Evolutionary conservation across 2,329 filamentous ascomycete species (phyloP), one percentile per base, ranked within the genome.

Genomic region (Calonectria henricotiae): DNA sequence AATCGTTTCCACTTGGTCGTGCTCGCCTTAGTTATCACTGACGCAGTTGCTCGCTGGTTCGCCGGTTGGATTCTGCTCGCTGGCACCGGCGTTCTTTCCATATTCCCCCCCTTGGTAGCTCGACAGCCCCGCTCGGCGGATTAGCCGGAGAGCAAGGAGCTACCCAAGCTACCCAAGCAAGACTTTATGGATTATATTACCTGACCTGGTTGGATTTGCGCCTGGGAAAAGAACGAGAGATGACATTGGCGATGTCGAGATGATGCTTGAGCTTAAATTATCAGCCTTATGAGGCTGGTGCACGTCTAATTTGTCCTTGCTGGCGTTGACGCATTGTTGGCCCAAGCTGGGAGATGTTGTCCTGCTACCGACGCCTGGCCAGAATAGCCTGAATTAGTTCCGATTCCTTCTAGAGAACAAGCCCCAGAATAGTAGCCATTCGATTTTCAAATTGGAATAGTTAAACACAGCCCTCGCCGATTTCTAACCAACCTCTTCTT

Each of bases 11-110:
- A 32, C 51, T 54, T 23, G 35, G 61, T n/a, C 11, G 23, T 62
- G 27, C 47, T 30, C 47, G 47, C 32, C 49, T 68, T 62, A 49
- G 54, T 32, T 61, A 66, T 61, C 43, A 60, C 51, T 61, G 64
- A 66, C 23, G 32, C 64, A 37, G 15, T 64, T 25, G 46, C 43
- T 66, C 49, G 64, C 49, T 66, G 44, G 55, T 62, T 47, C 43
- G 37, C 49, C 37, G 37, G 35, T 20, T 55, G 35, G 23, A 4
- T 15, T 13, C 58, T 49, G 20, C 54, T 69, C 67, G 62, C 67
- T 69, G 44, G 37, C 51, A 43, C 67, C 61, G 61, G 61, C 61
- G 67, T 69, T 69, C 67, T 54, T 65, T 44, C 67, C 51, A 61
- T 43, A 63, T 39, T 62, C 25, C 8, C 20, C 17, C 20, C 20